phyloP scores from a whole-genome alignment of 2,329 filamentous ascomycete genomes.

The Pseudogymnoascus sp. region DNA sequence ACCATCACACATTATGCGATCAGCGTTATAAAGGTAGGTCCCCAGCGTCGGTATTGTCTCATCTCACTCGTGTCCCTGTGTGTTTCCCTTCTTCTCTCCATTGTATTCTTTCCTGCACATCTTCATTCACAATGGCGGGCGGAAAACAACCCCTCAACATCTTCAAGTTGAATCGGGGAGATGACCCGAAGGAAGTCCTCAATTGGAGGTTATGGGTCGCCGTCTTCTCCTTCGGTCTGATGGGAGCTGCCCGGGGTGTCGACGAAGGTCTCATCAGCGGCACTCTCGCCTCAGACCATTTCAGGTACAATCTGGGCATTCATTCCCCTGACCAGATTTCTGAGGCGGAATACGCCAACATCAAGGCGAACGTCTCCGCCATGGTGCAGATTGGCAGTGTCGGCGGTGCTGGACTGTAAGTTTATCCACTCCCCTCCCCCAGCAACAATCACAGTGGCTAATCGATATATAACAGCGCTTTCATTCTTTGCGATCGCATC shows the following conservation, averaged over 20 bases:
- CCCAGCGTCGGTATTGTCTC: neutral
- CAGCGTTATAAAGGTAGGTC: slow-evolving; percentile 1
- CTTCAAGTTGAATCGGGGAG: slow-evolving; percentile 55
- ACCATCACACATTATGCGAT: neutral
- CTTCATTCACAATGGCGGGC: slow-evolving; percentile 36
- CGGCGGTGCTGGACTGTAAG: slow-evolving; percentile 55
- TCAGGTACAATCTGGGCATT: slow-evolving; percentile 52
- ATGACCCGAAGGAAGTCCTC: slow-evolving; percentile 61
- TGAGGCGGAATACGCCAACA: slow-evolving; percentile 50
- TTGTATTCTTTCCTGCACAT: neutral
- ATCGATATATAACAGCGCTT: slow-evolving; percentile 37
- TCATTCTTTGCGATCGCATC: slow-evolving; percentile 50
- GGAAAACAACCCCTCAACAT: slow-evolving; percentile 52
- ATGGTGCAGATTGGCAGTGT: slow-evolving; percentile 79
- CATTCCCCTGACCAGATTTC: slow-evolving; percentile 35
- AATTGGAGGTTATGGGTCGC: slow-evolving; percentile 76
- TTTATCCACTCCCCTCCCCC: neutral
- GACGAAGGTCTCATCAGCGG: slow-evolving; percentile 73
- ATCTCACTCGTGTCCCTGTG: neutral
- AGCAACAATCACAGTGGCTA: neutral
- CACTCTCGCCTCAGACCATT: slow-evolving; percentile 59
- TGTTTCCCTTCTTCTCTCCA: neutral
- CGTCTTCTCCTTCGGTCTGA: slow-evolving; percentile 63
- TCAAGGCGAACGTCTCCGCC: slow-evolving; percentile 67
- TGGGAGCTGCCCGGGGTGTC: slow-evolving; percentile 70